Evolutionary conservation across 768 basidiomycete genomes (phyloP), one percentile per base, ranked within the genome.

Genomic region (Pisolithus albus): DNA sequence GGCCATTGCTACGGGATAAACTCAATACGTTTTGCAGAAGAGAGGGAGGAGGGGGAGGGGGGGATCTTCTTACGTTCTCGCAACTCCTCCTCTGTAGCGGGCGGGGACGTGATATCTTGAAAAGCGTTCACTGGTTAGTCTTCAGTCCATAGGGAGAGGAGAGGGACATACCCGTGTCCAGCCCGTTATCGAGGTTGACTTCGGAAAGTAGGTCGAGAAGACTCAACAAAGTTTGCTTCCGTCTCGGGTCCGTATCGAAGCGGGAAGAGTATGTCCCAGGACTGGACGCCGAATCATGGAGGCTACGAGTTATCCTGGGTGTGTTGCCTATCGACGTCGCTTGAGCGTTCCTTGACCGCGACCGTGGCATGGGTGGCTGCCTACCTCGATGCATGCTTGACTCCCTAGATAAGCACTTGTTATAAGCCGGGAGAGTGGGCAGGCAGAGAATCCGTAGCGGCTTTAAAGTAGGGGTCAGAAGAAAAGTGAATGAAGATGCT

Each of bases 201-300:
- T 79, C 77, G 10, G 68, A 66, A 45, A 79, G 61, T 47, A 73
- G 71, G 56, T 79, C 77, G 47, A 79, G 63, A 48, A 79, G 59
- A 39, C 70, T 76, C 37, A 75, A 64, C 43, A 79, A 59, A 7
- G 77, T 76, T 56, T 77, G 73, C 58, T 70, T 77, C 51, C 77
- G 70, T 52, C 38, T 69, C 42, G 69, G 63, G 51, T 64, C 67
- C 23, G 56, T 49, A 46, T 69, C 67, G 53, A 58, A 56, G 24
- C 67, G 65, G 47, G 65, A 55, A 44, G 60, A 69, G 15, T 57
- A 60, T 41, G 64, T 16, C 28, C 53, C 50, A 15, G 65, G 51
- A 48, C 51, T 63, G 32, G 67, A 54, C 26, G 45, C 54, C 47
- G 63, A 56, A 32, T 67, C 66, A 42, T 61, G 58, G 59, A 66